Evolutionary conservation across 495 filamentous ascomycete species (phyloP).

Genomic region (Talaromyces proteolyticus): DNA sequence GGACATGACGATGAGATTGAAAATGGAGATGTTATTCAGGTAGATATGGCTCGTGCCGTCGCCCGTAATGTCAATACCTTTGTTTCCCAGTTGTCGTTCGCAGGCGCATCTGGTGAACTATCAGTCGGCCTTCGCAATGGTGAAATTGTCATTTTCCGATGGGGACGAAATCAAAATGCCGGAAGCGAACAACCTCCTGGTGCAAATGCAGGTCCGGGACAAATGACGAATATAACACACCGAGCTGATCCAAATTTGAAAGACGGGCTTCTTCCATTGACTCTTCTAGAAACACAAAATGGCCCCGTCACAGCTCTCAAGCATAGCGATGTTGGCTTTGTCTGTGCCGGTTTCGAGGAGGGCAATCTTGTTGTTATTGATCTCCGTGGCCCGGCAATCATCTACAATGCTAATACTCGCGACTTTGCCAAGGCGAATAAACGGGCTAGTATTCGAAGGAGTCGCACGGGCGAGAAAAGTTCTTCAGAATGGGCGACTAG

Average conservation of each 20-base stretch:
- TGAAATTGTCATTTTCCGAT: conserved; percentile 82
- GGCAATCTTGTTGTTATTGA: conserved; percentile 79
- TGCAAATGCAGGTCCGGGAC: conserved; percentile 44
- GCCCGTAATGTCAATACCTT: conserved; percentile 72
- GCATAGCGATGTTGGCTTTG: conserved; percentile 86
- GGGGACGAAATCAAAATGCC: conserved; percentile 69
- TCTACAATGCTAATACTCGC: conserved; percentile 60
- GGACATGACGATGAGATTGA: conserved; percentile 91
- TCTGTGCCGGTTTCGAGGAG: conserved; percentile 76
- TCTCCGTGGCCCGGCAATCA: conserved; percentile 81
- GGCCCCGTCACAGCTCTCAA: conserved; percentile 72
- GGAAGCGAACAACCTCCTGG: conserved; percentile 51
- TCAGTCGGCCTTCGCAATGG: conserved; percentile 75
- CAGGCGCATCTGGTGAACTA: conserved; percentile 73
- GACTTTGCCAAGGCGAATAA: conserved; percentile 66
- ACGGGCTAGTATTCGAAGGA: conserved; percentile 57
- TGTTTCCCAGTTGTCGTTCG: conserved; percentile 68
- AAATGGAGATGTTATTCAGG: conserved; percentile 73
- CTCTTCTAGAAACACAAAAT: conserved; percentile 74
- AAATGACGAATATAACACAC: conserved; percentile 64
- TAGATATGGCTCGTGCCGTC: conserved; percentile 80
- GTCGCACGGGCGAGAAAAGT: conserved; percentile 35
- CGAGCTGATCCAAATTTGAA: conserved; percentile 74
- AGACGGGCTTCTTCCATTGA: conserved; percentile 75
- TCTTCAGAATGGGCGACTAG: conserved; percentile 65